Percentiles rank a stretch among this genome's conserved stretches.
Conservation (phyloP, 768 basidiomycete genomes). For the Rickenella mellea region DNA sequence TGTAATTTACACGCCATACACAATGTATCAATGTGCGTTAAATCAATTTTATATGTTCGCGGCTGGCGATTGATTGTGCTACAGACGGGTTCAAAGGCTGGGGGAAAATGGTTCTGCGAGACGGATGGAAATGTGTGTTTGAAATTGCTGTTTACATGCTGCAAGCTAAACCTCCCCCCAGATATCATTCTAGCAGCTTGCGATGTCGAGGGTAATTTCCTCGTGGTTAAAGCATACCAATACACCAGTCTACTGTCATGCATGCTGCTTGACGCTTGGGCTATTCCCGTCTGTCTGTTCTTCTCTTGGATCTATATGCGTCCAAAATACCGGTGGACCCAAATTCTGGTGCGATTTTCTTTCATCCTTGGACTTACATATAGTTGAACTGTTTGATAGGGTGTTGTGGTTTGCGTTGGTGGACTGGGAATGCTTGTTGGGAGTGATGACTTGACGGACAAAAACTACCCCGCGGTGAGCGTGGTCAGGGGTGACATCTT, state of each 20-base stretch:
- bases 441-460: constrained; percentile 70
- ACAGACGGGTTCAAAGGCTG: constrained; percentile 80
- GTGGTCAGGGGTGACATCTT: constrained; percentile 76
- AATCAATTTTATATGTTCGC: constrained; percentile 1
- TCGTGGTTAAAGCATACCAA: constrained; percentile 79
- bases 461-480: constrained; percentile 56
- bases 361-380: neutral
- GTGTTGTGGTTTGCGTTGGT: constrained; percentile 60
- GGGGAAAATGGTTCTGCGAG: constrained; percentile 58
- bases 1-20: constrained; percentile 75
- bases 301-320: constrained; percentile 81
- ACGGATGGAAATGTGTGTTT: constrained; percentile 81
- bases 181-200: constrained; percentile 71
- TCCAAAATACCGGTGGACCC: constrained; percentile 74
- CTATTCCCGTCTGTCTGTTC: constrained; percentile 79
- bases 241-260: constrained; percentile 83
- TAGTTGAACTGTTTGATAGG: constrained; percentile 28
- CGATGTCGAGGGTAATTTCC: constrained; percentile 84
- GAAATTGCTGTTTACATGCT: neutral
- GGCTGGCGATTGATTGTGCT: neutral
- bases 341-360: constrained; percentile 50
- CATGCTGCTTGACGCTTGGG: constrained; percentile 94
- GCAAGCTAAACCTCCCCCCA: constrained; percentile 17
- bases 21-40: constrained; percentile 72
- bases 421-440: constrained; percentile 75